Evolutionary conservation across 176 grass and related monocot genomes (phyloP), one percentile per base, ranked within the genome.

Genomic region (Bonia amplexicaulis): DNA sequence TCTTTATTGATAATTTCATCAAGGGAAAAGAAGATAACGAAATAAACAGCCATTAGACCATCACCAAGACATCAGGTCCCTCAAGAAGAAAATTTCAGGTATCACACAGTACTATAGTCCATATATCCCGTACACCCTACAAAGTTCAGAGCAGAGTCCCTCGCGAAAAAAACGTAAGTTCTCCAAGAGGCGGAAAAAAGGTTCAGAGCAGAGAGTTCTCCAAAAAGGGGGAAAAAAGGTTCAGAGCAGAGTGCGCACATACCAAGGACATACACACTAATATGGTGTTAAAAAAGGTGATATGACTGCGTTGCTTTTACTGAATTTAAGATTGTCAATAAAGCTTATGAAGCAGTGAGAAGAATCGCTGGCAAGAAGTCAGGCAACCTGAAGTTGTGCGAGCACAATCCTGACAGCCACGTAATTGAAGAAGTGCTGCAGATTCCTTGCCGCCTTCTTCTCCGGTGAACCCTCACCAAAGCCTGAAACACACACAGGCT

Each of bases 381-480:
- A 55, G 10, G 55, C 35, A 64, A 97, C 95, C 95, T 98, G 79
- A 65, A 98, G 91, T 55, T 98, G 95, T 3, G 95, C 81, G 19
- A 95, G 89, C 41, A 98, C 93, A 82, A 95, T 73, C 80, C 67
- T 93, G 45, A 95, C 93, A 17, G 93, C 95, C 23, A 93, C 22
- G 71, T 93, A 95, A 63, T 92, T 98, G 77, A 98, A 98, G 91
- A 95, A 98, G 82, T 98, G 59, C 45, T 92, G 91, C 19, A 97
- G 95, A 29, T 77, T 91, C 3, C 22, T 90, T 0, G 92, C 92
- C 3, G 93, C 90, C 80, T 97, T 95, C 47, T 74, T 84, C 76
- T 97, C 91, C 0, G 91, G 95, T 0, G 95, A 97, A 26, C 87
- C 95, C 67, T 95, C 95, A 45, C 82, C 92, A 35, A 95, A 95